Conservation (phyloP, 495 filamentous ascomycete species). For the Lentithecium fluviatile region DNA sequence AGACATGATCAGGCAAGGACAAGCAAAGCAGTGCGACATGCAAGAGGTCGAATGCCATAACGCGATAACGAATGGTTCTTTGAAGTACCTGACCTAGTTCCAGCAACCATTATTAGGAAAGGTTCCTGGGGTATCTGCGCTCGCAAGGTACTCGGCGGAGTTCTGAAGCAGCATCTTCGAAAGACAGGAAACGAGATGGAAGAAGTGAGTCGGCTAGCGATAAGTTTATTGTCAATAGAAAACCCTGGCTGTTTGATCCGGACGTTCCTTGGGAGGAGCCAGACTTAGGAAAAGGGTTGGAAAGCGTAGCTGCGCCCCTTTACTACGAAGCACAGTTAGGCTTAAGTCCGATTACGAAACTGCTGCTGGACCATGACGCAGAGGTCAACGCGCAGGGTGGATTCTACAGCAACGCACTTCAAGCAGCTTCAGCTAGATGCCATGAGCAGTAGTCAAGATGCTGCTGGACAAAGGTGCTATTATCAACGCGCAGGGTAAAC, state of each 20-base stretch:
- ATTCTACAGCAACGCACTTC: too few relatives aligned
- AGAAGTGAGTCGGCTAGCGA: conserved; percentile 9
- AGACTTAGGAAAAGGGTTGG: conserved; percentile 5
- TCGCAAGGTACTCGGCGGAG: conserved; percentile 35
- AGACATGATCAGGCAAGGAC: conserved; percentile 1
- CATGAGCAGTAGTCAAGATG: conserved; percentile 12
- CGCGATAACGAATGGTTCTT: conserved; percentile 39
- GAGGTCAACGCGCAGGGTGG: conserved; percentile 17
- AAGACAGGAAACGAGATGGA: background rate
- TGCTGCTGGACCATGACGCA: conserved; percentile 13
- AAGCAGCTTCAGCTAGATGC: background rate
- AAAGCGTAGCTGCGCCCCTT: conserved; percentile 17
- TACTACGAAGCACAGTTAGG: conserved; percentile 34
- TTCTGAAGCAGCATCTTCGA: conserved; percentile 9
- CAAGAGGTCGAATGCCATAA: conserved; percentile 31
- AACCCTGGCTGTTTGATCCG: conserved; percentile 21
- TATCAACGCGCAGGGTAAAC: conserved; percentile 17
- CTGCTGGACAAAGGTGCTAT: conserved; percentile 16
- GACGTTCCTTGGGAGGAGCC: conserved; percentile 15
- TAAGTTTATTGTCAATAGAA: conserved; percentile 8
- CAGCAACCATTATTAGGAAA: conserved; percentile 21
- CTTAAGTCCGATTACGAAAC: conserved; percentile 12
- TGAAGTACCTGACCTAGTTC: conserved; percentile 41
- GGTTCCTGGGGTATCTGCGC: conserved; percentile 27
- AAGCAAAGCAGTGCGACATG: conserved; percentile 10